Evolutionary conservation across 495 filamentous ascomycete species (phyloP), one percentile per base, ranked within the genome.

Genomic region (Aspergillus mulundensis): DNA sequence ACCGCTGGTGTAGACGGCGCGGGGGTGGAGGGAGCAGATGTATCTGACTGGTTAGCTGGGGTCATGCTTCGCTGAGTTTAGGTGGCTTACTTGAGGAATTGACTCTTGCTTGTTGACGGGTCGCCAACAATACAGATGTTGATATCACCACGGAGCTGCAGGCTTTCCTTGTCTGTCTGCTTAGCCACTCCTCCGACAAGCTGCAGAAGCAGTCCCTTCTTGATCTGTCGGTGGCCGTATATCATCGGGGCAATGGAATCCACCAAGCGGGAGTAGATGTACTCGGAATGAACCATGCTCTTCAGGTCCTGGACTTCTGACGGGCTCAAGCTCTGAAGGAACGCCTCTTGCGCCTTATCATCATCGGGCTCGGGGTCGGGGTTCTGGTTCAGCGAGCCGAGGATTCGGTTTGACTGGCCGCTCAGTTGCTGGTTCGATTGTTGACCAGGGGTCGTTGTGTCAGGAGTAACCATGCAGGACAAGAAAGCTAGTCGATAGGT

Each of bases 41-140:
- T 97, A 97, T 66, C 78, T 81, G 47, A 18, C 14, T 40, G n/a
- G 38, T 40, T 18, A 40, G 38, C 38, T 4, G 5, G 38, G n/a
- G 8, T 8, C 18, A 2, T 40, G 12, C 4, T 16, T 36, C 10
- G 34, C 5, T 14, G 19, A 25, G 50, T 53, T 12, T 24, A 21
- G 36, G 51, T 14, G 51, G 25, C 78, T 70, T 67, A 83, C 71
- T 99, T 99, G 56, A 99, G 77, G 75, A 99, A 99, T 65, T 99
- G 94, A 56, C 90, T 95, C 71, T 99, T 99, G 58, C 89, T 94
- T 2, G 94, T 99, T n/a, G 89, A 93, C 1, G 94, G 94, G 66
- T 99, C 94, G 60, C 94, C 94, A 52, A 99, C 95, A 64, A 99
- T 91, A 69, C 94, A 99, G 59, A 99, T 92, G 69, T 99, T 99